Evolutionary conservation across 257 asterid genomes (phyloP).

Genomic region (Linderniella brevidens): DNA sequence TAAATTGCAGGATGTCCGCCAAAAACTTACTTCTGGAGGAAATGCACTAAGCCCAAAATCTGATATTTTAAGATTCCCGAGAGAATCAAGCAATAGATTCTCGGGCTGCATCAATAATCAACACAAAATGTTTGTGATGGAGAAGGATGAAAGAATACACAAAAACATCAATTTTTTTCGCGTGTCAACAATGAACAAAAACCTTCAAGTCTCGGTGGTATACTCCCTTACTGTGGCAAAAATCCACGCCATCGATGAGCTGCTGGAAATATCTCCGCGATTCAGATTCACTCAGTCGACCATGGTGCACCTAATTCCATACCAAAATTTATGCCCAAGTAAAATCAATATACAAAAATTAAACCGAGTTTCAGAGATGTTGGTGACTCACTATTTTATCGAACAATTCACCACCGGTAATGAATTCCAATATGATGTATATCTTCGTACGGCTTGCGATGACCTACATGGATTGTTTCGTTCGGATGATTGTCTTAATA

Average conservation of each 20-base stretch:
- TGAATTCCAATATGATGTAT: conserved; percentile 88
- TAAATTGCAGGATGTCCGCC: not conserved
- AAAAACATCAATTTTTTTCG: not conserved
- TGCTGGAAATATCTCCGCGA: conserved; percentile 92
- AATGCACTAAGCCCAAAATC: conserved; percentile 97
- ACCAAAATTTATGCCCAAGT: not conserved
- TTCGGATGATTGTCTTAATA: conserved; percentile 10
- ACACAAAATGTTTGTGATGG: conserved; percentile 1
- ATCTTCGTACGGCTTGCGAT: conserved; percentile 94
- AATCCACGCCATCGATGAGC: conserved; percentile 93
- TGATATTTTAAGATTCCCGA: conserved; percentile 84
- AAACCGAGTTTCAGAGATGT: no score
- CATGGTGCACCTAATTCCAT: conserved; percentile 61
- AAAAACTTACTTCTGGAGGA: conserved; percentile 59
- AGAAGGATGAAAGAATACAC: conserved; percentile 4
- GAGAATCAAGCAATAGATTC: conserved; percentile 86
- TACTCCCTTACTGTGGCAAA: conserved; percentile 90
- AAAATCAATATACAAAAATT: not conserved
- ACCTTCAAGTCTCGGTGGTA: conserved; percentile 96
- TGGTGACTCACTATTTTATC: conserved; percentile 73
- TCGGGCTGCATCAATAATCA: conserved; percentile 64
- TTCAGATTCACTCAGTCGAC: conserved; percentile 94
- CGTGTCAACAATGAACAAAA: conserved; percentile 5
- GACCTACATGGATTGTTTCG: conserved; percentile 31
- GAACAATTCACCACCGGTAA: conserved; percentile 96